Base-by-base conservation (phyloP, 129 eudicot genomes). In the Flaveria linearis region DNA sequence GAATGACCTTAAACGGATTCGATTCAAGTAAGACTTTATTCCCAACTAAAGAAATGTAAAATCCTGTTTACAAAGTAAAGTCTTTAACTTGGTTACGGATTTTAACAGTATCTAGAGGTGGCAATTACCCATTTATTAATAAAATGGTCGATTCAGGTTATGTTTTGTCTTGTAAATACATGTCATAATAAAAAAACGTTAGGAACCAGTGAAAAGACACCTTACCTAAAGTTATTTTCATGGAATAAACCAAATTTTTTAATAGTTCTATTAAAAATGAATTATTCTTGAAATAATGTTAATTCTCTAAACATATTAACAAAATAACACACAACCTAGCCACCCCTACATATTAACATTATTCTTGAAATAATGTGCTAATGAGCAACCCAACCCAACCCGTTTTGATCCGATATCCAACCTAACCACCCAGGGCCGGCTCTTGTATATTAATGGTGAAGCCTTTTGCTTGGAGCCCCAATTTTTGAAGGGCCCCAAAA, bases 1-100 rank as follows among this genome's bases (percentile, higher is more conserved):
- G 57, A 95, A 95, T 82, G 99, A 95, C 73, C 92, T 95, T 74
- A 95, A 91, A 79, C 79, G 99, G 7, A 95, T 95, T 49, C 94
- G 99, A 68, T 95, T 95, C 91, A 87, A 93, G 99, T 95, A 88
- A 56, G 86, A 42, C 39, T 17, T 45, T 8, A 18, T 45, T 46
- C 33, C 72, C 53, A 45, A 4, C 10, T 68, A 16, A 9, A 23
- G 23, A 46, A 3, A 22, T 36, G 12, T 4, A 52, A 55, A 36
- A 3, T 33, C 67, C 20, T 72, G 14, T 51, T 4, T 5, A 17
- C 3, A 42, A 67, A 17, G 15, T 18, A 67, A 13, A 12, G 67
- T 9, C 67, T 26, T 57, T 57, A 26, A 62, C 68, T 62, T 64
- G 47, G 16, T 33, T 33, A 71, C 39, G 25, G 43, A 18, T 57